These are phyloP conservation scores for Ulmus americana DNA, from an alignment of 331 rosid genomes.

Conservation along the genomic window DNA sequence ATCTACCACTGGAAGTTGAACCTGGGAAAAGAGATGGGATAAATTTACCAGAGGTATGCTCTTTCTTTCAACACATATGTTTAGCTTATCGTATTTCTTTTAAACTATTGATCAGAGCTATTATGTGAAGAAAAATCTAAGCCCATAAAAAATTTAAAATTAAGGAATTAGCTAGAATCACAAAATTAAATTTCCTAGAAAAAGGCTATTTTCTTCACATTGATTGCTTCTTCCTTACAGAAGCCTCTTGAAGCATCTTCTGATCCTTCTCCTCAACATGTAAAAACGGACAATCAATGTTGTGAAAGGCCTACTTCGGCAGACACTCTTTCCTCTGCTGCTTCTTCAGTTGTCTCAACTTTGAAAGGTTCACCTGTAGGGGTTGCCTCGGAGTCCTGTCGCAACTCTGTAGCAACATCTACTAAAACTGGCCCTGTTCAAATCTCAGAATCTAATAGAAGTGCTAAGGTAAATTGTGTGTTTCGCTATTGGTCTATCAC, in stretches of 20 bases:
- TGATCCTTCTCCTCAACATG: conserved; percentile 27
- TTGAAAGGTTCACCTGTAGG: conserved; percentile 30
- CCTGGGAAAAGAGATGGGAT: conserved; percentile 20
- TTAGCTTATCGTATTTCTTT: neutral
- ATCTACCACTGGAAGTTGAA: conserved; percentile 21
- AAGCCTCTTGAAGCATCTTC: conserved; percentile 24
- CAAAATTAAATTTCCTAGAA: neutral
- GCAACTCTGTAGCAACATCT: conserved; percentile 26
- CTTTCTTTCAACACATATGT: neutral
- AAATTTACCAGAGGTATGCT: conserved; percentile 28
- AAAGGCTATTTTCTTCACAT: neutral
- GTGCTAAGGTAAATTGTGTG: conserved; percentile 43
- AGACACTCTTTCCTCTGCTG: conserved; percentile 32
- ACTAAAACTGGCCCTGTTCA: conserved; percentile 38
- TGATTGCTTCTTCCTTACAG: neutral
- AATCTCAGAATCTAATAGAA: conserved; percentile 42
- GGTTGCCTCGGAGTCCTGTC: conserved; percentile 33
- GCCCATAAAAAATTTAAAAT: neutral
- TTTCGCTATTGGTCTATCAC: neutral
- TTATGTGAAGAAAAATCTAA: neutral
- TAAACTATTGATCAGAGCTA: neutral
- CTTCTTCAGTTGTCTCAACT: conserved; percentile 30
- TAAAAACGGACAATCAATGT: conserved; percentile 28
- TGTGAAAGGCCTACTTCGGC: conserved; percentile 40
- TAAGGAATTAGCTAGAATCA: neutral